Evolutionary conservation across 306 rosid genomes (phyloP), one percentile per base, ranked within the genome.

Genomic region (Cercis canadensis): DNA sequence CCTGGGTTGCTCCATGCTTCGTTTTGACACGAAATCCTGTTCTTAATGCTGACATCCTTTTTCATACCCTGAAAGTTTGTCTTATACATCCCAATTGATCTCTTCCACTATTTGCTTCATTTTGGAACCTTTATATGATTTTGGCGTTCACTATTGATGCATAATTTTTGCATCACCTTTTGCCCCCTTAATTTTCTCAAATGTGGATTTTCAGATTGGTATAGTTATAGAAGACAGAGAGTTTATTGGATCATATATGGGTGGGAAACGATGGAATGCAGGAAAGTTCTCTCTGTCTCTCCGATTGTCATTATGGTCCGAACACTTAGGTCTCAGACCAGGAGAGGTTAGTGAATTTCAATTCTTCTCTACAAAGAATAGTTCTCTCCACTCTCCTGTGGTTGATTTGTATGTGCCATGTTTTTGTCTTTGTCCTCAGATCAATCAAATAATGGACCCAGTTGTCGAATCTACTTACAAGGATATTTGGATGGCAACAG

Each of bases 401-500:
- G 65, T 74, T 84, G 58, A 81, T 71, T 65, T 65, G 21, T 59
- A 40, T 64, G 57, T 52, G 44, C 43, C 34, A 52, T 39, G 16
- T 78, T 34, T 36, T 51, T 75, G 36, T 56, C 60, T 15, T 44
- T 70, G 45, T 73, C 67, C 41, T 68, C 87, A 94, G 99, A 74
- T 77, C 65, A 81, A 74, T 80, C 85, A 75, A 67, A 85, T 91
- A 78, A 69, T 80, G 62, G 97, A 94, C 78, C 99, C 99, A 16
- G 74, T 86, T 80, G 82, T 74, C 75, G 91, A 87, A 61, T 86
- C 97, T 73, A 89, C 97, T 51, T 94, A 94, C 83, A 94, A 83
- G 82, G 92, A 84, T 64, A 91, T 88, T 34, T 94, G 99, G 99
- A 83, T 89, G 99, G 85, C 87, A 65, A 89, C 89, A 64, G 97